Evolutionary conservation across 177 flowering plant genomes (phyloP).

Genomic region (Vitis hybrid): DNA sequence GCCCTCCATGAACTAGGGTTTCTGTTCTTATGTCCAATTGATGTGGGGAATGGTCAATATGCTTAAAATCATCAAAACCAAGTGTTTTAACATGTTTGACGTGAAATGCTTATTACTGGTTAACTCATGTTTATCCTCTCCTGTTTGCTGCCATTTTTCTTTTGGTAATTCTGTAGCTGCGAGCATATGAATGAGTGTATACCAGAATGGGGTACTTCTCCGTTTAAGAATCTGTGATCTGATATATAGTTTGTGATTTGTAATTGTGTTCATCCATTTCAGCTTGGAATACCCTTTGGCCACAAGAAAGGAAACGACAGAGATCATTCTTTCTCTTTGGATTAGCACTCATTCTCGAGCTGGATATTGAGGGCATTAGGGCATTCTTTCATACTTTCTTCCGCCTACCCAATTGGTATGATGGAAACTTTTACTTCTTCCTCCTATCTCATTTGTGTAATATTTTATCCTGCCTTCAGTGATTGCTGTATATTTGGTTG

Average conservation of each 20-base stretch:
- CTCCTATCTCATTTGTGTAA: background rate
- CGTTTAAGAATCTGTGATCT: background rate
- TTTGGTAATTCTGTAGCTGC: too few relatives aligned
- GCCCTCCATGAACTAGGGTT: too few relatives aligned
- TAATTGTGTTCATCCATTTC: constrained; percentile 14
- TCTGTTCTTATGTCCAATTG: too few relatives aligned
- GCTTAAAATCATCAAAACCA: too few relatives aligned
- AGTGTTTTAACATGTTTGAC: too few relatives aligned
- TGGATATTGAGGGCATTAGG: constrained; percentile 87
- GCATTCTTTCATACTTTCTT: constrained; percentile 87
- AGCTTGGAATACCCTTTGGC: constrained; percentile 99
- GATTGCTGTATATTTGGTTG: background rate
- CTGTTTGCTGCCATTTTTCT: too few relatives aligned
- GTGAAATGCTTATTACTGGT: too few relatives aligned
- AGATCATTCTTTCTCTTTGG: constrained; percentile 97
- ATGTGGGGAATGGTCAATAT: too few relatives aligned
- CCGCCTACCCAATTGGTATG: constrained; percentile 82
- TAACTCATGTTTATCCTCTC: too few relatives aligned
- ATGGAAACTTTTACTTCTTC: background rate
- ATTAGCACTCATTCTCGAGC: constrained; percentile 76
- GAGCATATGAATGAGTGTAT: too few relatives aligned
- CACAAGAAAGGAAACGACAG: constrained; percentile 93
- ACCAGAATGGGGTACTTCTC: too few relatives aligned
- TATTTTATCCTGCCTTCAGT: background rate
- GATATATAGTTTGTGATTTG: background rate